phyloP scores from a whole-genome alignment of 352 stramenopile genomes.

The Phytophthora pinifolia region DNA sequence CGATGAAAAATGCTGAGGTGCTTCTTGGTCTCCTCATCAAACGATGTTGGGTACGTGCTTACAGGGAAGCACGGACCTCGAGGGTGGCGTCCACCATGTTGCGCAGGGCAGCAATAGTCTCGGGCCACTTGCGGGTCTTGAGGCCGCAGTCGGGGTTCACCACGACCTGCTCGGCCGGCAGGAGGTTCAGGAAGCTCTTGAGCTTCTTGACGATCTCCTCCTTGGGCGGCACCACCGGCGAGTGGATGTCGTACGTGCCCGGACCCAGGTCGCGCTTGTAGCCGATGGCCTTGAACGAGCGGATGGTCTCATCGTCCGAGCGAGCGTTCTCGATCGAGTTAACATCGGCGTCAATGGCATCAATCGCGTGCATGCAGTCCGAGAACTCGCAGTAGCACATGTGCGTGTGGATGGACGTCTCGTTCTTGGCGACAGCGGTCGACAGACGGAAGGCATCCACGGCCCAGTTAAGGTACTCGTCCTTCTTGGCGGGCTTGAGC shows the following conservation, averaged over 20 bases:
- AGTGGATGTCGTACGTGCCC: conserved; percentile 95
- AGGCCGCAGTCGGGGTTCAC: conserved; percentile 94
- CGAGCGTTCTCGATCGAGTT: conserved; percentile 95
- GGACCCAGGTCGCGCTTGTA: conserved; percentile 92
- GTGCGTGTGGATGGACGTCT: conserved; percentile 94
- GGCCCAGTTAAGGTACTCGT: conserved; percentile 80
- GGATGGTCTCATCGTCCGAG: conserved; percentile 90
- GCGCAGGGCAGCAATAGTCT: conserved; percentile 86
- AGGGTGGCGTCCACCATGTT: conserved; percentile 89
- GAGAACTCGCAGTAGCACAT: conserved; percentile 97
- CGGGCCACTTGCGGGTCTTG: conserved; percentile 92
- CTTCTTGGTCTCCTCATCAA: conserved; percentile 18
- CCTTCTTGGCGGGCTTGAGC: conserved; percentile 81
- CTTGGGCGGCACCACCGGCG: conserved; percentile 89
- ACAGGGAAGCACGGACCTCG: conserved; percentile 68
- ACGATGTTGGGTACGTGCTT: conserved; percentile 10
- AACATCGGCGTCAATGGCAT: conserved; percentile 92
- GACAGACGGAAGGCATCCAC: conserved; percentile 89
- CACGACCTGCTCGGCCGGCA: conserved; percentile 77
- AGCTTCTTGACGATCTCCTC: conserved; percentile 89
- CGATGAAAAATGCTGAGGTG: conserved; percentile 27
- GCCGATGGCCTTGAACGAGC: conserved; percentile 85
- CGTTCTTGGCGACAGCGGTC: conserved; percentile 83
- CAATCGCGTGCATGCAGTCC: conserved; percentile 93
- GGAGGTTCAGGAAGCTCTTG: conserved; percentile 78